Percentiles rank a stretch among this genome's conserved stretches.
These are phyloP conservation scores for Escallonia herrerae DNA, from an alignment of 129 eudicot species.

Conservation along the genomic window DNA sequence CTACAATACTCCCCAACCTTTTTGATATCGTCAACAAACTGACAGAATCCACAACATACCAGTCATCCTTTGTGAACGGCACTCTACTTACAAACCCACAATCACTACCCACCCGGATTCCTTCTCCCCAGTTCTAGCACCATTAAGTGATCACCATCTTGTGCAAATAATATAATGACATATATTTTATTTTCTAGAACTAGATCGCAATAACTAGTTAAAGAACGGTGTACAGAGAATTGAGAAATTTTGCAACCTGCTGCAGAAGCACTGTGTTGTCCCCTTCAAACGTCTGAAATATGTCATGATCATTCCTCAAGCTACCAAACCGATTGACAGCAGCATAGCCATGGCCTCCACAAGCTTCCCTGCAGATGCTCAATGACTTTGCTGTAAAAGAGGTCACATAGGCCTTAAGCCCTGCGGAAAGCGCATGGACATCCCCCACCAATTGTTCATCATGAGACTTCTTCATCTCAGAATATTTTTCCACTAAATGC, in stretches of 20 bases:
- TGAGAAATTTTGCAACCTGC: slow-evolving; percentile 44
- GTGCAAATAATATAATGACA: not conserved
- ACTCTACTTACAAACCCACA: too few relatives aligned
- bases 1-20: too few relatives aligned
- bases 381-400: slow-evolving; percentile 72
- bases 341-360: slow-evolving; percentile 99
- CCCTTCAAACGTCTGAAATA: slow-evolving; percentile 97
- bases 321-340: slow-evolving; percentile 94
- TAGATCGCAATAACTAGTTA: too few relatives aligned
- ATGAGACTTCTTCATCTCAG: slow-evolving; percentile 84
- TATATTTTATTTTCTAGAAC: too few relatives aligned
- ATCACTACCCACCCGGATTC: too few relatives aligned
- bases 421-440: slow-evolving; percentile 92
- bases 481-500: slow-evolving; percentile 69
- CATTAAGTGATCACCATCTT: not conserved
- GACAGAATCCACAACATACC: too few relatives aligned
- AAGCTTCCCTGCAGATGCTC: slow-evolving; percentile 81
- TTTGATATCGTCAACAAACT: too few relatives aligned
- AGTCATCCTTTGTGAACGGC: too few relatives aligned
- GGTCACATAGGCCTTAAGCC: slow-evolving; percentile 87
- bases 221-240: too few relatives aligned
- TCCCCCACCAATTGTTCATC: slow-evolving; percentile 79
- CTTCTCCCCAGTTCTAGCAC: not conserved
- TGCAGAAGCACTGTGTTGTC: slow-evolving; percentile 94
- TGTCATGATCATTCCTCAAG: slow-evolving; percentile 91